Base-by-base conservation (phyloP, 441 rosid species). In the Hura crepitans region DNA sequence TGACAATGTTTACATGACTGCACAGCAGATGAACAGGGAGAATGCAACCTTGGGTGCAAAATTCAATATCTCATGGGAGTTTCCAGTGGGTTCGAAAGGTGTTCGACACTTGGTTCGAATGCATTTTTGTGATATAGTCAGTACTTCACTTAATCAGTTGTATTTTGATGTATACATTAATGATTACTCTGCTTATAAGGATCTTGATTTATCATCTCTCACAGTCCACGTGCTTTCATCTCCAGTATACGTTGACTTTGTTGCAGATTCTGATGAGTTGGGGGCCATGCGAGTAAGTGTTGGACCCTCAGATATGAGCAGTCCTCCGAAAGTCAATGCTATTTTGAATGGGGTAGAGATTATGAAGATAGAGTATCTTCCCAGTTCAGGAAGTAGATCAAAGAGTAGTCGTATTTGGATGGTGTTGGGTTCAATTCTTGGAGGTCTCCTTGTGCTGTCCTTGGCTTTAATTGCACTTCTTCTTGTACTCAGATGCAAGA, bases 51-150 rank as follows among this genome's bases (percentile, higher is more conserved):
- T 75, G 58, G 79, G 68, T 42, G 79, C 85, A 0, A 75, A 62
- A 70, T 93, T 93, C 68, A 91, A 93, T 72, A 80, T 93, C 77
- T 82, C 91, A 0, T 93, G 98, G 98, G 70, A 69, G 6, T 89
- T 93, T 69, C 86, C 89, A 0, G 82, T 90, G 25, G 86, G 85
- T 59, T 78, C 70, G 17, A 49, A 20, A 37, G 83, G 80, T 31
- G 86, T 61, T 76, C 80, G 68, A 30, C 81, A 87, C 83, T 74
- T 93, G 59, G 84, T 93, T 70, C 83, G 98, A 68, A 80, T 93
- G 84, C 98, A 93, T 84, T 93, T 93, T 80, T 91, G 95, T 69
- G 98, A 93, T 72, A 81, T 93, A 25, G 85, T 91, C 69, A 93
- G 98, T 58, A 0, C 75, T 15, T 81, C 91, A 2, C 93, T 91